phyloP scores from a whole-genome alignment of 1,284 basidiomycete species.

The Apiotrichum gracile region DNA sequence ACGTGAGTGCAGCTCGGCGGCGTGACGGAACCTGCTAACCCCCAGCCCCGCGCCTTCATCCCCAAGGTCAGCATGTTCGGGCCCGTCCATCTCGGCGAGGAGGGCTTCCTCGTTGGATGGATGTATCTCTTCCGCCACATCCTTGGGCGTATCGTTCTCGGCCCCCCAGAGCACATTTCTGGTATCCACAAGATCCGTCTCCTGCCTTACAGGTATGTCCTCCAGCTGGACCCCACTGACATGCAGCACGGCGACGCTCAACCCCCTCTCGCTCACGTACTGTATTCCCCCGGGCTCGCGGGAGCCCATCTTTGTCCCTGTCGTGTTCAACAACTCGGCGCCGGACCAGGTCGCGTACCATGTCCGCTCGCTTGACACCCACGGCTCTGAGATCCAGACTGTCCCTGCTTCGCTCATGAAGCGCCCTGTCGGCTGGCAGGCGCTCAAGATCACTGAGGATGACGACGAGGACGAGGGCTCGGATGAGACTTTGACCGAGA shows the following conservation, averaged over 20 bases:
- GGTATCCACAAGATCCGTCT: conserved; percentile 42
- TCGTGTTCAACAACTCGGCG: conserved; percentile 83
- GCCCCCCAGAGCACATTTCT: conserved; percentile 31
- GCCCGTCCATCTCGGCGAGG: conserved; percentile 16
- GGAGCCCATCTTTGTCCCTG: conserved; percentile 40
- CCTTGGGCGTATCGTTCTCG: conserved; percentile 5
- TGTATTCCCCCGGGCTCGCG: conserved; percentile 37
- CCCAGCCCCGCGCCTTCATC: conserved; percentile 26
- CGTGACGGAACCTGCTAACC: background rate
- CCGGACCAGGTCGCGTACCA: conserved; percentile 69
- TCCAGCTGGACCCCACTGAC: conserved; percentile 9
- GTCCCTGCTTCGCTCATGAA: conserved; percentile 26
- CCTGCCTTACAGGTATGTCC: conserved; percentile 24
- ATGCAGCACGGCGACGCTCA: conserved; percentile 39
- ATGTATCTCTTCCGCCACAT: conserved; percentile 3
- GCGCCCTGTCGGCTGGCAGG: conserved; percentile 14
- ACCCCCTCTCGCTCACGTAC: conserved; percentile 44
- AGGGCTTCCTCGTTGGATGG: conserved; percentile 18
- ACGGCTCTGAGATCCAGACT: conserved; percentile 18
- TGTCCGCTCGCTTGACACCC: conserved; percentile 58
- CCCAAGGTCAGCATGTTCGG: conserved; percentile 30
- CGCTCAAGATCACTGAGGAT: conserved; percentile 26
- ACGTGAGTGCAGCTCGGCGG: conserved; percentile 19
- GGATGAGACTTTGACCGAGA: conserved; percentile 51
- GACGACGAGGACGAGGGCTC: conserved; percentile 54